Conservation (phyloP, 331 rosid species). For the Acacia pycnantha region DNA sequence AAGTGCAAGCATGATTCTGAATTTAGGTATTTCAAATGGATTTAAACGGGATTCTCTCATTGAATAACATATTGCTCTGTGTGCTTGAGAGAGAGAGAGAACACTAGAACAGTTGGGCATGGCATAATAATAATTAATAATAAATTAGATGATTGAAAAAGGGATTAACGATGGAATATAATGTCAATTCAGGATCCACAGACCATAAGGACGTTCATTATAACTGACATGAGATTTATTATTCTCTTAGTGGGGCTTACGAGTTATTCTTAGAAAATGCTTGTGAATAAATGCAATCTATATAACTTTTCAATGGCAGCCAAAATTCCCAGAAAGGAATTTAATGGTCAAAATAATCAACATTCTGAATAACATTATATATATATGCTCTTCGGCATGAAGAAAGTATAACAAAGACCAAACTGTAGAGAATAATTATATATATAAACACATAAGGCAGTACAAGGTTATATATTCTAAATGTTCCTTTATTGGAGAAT, state of each 20-base stretch:
- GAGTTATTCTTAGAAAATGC: neutral
- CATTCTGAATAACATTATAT: neutral
- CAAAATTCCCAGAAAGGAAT: neutral
- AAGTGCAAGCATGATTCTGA: too few species aligned
- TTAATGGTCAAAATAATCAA: neutral
- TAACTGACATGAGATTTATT: neutral
- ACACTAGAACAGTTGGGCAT: neutral
- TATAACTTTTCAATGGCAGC: neutral
- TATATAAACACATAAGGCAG: neutral
- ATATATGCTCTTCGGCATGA: neutral
- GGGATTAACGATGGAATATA: neutral
- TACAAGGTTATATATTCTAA: slow-evolving; percentile 13
- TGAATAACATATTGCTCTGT: neutral
- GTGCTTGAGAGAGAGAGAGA: neutral
- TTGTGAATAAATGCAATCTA: neutral
- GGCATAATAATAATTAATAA: neutral
- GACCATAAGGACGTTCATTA: neutral
- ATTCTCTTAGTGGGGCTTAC: neutral
- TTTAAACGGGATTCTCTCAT: too few species aligned
- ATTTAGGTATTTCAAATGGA: too few species aligned
- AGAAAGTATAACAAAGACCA: neutral
- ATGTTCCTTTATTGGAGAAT: slow-evolving; percentile 17
- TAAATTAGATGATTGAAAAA: neutral
- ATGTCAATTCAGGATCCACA: neutral
- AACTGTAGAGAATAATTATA: neutral